Evolutionary conservation across 2,329 filamentous ascomycete genomes (phyloP).

Genomic region (Fusarium bactridioides): DNA sequence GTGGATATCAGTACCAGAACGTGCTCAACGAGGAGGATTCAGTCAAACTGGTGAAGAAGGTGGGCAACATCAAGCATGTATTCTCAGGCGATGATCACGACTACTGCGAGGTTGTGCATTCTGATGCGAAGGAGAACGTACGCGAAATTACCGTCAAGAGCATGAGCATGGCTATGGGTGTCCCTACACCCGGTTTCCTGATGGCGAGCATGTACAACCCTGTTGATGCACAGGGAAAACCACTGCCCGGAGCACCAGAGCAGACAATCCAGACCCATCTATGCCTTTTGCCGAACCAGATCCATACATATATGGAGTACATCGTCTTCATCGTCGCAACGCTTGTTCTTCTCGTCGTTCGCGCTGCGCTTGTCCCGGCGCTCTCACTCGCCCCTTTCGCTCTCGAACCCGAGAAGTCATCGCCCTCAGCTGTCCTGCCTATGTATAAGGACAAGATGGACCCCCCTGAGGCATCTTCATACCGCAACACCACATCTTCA

Average conservation of each 20-base stretch:
- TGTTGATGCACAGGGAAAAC: slow-evolving; percentile 67
- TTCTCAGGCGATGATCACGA: slow-evolving; percentile 99
- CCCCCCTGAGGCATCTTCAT: slow-evolving; percentile 41
- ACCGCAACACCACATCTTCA: slow-evolving; percentile 31
- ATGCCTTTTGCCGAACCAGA: slow-evolving; percentile 88
- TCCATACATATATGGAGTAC: slow-evolving; percentile 85
- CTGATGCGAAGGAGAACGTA: slow-evolving; percentile 69
- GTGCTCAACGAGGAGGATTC: slow-evolving; percentile 83
- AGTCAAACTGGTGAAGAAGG: slow-evolving; percentile 74
- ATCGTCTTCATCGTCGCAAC: slow-evolving; percentile 66
- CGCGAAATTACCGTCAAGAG: slow-evolving; percentile 95
- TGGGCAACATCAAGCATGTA: slow-evolving; percentile 83
- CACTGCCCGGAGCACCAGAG: slow-evolving; percentile 53
- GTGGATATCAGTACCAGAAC: slow-evolving; percentile 96
- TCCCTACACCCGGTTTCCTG: slow-evolving; percentile 85
- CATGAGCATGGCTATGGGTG: slow-evolving; percentile 95
- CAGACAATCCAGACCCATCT: slow-evolving; percentile 85
- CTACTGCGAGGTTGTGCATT: slow-evolving; percentile 90
- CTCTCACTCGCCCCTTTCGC: slow-evolving; percentile 63
- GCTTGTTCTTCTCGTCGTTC: slow-evolving; percentile 58
- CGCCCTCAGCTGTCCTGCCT: slow-evolving; percentile 46
- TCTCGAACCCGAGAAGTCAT: slow-evolving; percentile 51
- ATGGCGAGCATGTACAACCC: slow-evolving; percentile 94
- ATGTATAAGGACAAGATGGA: slow-evolving; percentile 64
- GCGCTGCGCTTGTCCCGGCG: slow-evolving; percentile 65